Evolutionary conservation across 352 stramenopile species (phyloP).

Genomic region (Globisporangium abappressorium): DNA sequence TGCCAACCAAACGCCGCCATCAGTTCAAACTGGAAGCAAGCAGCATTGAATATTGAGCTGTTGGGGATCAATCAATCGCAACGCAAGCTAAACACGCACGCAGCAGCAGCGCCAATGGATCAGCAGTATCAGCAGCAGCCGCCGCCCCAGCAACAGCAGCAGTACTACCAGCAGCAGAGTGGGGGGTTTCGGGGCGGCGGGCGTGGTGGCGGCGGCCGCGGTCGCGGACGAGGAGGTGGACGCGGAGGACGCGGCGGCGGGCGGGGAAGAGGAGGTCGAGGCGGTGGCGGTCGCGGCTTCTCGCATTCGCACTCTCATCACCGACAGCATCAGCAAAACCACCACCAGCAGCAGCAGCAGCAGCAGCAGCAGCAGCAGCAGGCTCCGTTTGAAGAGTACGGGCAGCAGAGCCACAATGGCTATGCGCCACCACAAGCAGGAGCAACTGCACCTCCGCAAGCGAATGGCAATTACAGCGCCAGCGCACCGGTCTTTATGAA

Average conservation of each 20-base stretch:
- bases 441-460: neutral
- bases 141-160: neutral
- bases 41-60: neutral
- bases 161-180: constrained; percentile 14
- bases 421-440: constrained; percentile 1
- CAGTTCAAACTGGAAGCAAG: neutral
- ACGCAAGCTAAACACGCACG: neutral
- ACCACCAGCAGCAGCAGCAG: constrained; percentile 9
- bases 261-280: constrained; percentile 18
- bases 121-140: constrained; percentile 4
- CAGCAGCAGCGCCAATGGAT: neutral
- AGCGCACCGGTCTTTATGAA: neutral
- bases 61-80: neutral
- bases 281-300: constrained; percentile 24
- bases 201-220: constrained; percentile 24
- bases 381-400: constrained; percentile 8
- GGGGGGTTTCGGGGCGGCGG: constrained; percentile 30
- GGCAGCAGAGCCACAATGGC: neutral
- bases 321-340: constrained; percentile 8
- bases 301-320: constrained; percentile 10
- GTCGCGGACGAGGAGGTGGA: constrained; percentile 25
- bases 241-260: constrained; percentile 27
- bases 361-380: constrained; percentile 14
- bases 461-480: neutral
- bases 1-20: constrained; percentile 1